Base-by-base conservation (phyloP, 345 rosid genomes). In the Turnera subulata region DNA sequence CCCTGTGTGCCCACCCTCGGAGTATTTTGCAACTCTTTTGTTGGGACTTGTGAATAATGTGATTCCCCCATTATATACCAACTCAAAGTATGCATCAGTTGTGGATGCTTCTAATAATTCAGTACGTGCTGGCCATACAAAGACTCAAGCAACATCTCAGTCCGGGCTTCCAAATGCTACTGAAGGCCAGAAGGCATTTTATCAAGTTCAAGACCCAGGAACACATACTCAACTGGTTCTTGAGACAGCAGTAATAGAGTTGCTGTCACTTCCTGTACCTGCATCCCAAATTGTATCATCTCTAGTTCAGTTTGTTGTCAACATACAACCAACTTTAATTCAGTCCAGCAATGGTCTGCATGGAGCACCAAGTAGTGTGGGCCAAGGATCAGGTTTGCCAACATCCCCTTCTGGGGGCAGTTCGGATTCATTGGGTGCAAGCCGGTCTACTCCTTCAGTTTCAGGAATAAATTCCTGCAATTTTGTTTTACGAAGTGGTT, bases 201-300 rank as follows among this genome's bases (percentile, higher is more conserved):
- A 93, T 73, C 99, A 87, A 79, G 81, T 85, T 79, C 99, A 93
- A 69, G 99, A 93, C 75, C 96, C 99, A 13, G 96, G 99, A 68
- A 93, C 99, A 9, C 79, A 89, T 68, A 80, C 96, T 22, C 99
- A 93, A 63, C 80, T 93, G 64, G 89, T 89, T 77, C 92, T 93
- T 33, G 99, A 93, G 75, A 89, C 97, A 8, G 86, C 96, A 13
- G 96, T 93, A 24, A 87, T 93, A 58, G 99, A 93, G 76, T 75
- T 89, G 54, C 96, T 93, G 53, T 93, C 96, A 3, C 97, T 89
- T 81, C 99, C 99, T 6, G 83, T 89, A 51, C 60, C 95, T 20
- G 85, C 96, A 63, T 68, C 90, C 48, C 94, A 89, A 75, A 85
- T 89, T 38, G 87, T 89, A 18, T 77, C 97, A 65, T 85, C 95